Percentiles rank a stretch among this genome's conserved stretches.
phyloP scores from a whole-genome alignment of 371 early-diverging fungal genomes.

The Lichtheimia corymbifera region DNA sequence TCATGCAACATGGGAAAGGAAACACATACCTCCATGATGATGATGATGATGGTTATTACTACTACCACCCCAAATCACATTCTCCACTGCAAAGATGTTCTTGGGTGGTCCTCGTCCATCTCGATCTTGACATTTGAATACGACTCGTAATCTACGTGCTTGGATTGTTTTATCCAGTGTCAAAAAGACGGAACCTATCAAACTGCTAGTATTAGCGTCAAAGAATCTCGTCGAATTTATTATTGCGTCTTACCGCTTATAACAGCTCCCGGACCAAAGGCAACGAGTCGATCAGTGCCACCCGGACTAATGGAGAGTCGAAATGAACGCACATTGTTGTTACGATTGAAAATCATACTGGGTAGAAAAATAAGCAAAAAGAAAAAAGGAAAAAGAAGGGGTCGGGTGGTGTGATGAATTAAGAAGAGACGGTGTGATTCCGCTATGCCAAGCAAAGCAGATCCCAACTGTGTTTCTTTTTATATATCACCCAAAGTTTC shows the following conservation, averaged over 20 bases:
- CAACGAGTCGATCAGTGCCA: slow-evolving; percentile 31
- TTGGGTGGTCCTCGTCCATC: slow-evolving; percentile 4
- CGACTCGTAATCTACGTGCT: slow-evolving; percentile 30
- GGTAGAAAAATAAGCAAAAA: not conserved
- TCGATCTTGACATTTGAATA: slow-evolving; percentile 35
- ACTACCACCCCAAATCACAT: slow-evolving; percentile 24
- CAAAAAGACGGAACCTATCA: slow-evolving; percentile 38
- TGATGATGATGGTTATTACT: not conserved
- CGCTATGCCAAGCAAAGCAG: not conserved
- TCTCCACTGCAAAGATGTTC: slow-evolving; percentile 35
- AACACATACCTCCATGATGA: not conserved
- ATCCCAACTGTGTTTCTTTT: too few species aligned
- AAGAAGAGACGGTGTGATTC: not conserved
- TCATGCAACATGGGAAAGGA: not conserved
- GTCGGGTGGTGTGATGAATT: not conserved
- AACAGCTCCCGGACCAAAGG: slow-evolving; percentile 49
- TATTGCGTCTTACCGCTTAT: slow-evolving; percentile 32
- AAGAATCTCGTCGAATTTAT: not conserved
- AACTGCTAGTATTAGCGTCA: not conserved
- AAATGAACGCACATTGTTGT: slow-evolving; percentile 25
- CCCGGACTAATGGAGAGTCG: slow-evolving; percentile 28
- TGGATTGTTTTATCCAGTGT: slow-evolving; percentile 30
- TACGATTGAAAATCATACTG: slow-evolving; percentile 20
- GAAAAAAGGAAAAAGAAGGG: not conserved
- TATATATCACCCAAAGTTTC: too few species aligned